Evolutionary conservation across 192 early-diverging fungal species (phyloP), one percentile per base, ranked within the genome.

Genomic region (Irineochytrium annulatum): DNA sequence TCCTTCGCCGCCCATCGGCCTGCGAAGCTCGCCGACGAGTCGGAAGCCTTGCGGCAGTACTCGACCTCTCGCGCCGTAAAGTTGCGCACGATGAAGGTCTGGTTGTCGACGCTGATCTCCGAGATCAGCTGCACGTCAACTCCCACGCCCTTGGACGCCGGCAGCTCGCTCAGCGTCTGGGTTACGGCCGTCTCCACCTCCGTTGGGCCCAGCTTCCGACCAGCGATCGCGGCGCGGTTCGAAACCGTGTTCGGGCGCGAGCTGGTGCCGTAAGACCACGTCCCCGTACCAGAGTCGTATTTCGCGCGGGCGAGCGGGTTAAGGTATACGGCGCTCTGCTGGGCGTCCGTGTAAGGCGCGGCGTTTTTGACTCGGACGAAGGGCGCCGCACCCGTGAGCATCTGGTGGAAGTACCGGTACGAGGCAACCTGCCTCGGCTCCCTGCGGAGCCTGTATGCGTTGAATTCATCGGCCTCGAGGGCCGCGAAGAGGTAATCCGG

Each of bases 1-100:
- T 97, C 94, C 81, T 97, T 97, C 53, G 94, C 94, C 4, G 88
- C 89, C 94, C 94, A 97, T 29, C 88, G 83, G 51, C 94, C 94
- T 31, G 94, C 87, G 73, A 90, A 93, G 72, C 89, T 91, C 0
- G 91, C 78, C 60, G 85, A 84, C 16, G 89, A 84, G 64, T 87
- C 84, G 13, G 91, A 81, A 1, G 80, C 76, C 29, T 63, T 52
- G 34, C 69, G 43, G 74, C 94, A 97, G 74, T 97, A 94, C 2
- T 66, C 73, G 39, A 85, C 84, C 68, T 95, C 93, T n/a, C 69
- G 65, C 2, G 28, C 22, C 0, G 93, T 97, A 53, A 94, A 95
- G 81, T 97, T 97, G 63, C 94, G 89, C 63, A 89, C 86, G 37
- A 97, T 55, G 74, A 97, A 97, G 4, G 77, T 87, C 22, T 76